Base-by-base conservation (phyloP, 2,329 filamentous ascomycete genomes). In the Aschersonia sp. region DNA sequence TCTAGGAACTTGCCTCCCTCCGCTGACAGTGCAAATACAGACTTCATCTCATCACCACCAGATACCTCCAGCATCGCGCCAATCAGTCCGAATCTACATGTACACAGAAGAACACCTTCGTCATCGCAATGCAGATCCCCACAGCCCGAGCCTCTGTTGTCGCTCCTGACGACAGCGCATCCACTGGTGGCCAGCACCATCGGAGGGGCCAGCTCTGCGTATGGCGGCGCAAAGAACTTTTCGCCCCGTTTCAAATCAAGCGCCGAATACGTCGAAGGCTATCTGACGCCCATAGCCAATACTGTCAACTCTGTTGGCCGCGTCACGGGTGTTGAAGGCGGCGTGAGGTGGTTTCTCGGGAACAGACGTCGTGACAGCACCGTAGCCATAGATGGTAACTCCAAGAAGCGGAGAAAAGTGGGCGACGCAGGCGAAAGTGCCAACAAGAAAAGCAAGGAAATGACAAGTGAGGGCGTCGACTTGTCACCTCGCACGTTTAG, bases 251-350 rank as follows among this genome's bases (percentile, higher is more conserved):
- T 96, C 60, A 89, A 86, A 63, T 85, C 85, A n/a, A 80, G 89
- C 51, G 91, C 87, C 45, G 88, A 95, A 61, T 88, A 94, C 57
- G 82, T 96, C 28, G 91, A 97, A 64, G 83, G 86, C 44, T 91
- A 87, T 55, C 79, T 95, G 46, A 86, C 84, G 1, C 89, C 88
- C 1, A 80, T 96, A 47, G 86, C 86, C 47, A 92, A 86, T 59
- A 92, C 87, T 0, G 85, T 95, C 31, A 85, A 86, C 10, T 85
- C 80, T 0, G 85, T 95, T 5, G 84, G 88, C 31, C 79, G 87
- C 31, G 82, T 82, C 32, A 95, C 91, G 0, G 91, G 91, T 51
- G 85, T 96, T 2, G 89, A 97, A 61, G 83, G 83, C 48, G 84
- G 88, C 48, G 76, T 96, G 10, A 77, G 92, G 45, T 89, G 89